Conservation (phyloP, 108 stramenopile genomes). For the Nitzschia palea region DNA sequence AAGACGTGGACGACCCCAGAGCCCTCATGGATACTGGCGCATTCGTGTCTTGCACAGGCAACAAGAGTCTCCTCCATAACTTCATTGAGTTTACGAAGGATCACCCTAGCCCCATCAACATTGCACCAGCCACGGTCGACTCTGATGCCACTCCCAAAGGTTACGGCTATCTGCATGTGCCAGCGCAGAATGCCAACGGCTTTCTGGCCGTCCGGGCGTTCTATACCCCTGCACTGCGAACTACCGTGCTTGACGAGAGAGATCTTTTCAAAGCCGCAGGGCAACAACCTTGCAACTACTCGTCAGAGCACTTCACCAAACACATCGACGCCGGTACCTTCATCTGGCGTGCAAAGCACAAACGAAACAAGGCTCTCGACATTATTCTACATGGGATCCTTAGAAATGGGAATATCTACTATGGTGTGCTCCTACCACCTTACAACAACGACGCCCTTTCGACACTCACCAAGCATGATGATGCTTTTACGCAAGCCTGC, state of each 20-base stretch:
- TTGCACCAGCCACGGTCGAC: neutral
- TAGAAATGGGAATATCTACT: neutral
- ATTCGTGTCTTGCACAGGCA: slow-evolving; percentile 2
- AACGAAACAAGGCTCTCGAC: neutral
- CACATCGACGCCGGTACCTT: neutral
- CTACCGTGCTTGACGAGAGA: neutral
- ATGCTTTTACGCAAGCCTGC: neutral
- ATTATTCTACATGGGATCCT: neutral
- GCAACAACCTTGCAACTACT: neutral
- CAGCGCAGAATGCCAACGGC: neutral
- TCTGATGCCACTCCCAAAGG: slow-evolving; percentile 10
- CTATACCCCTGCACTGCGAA: neutral
- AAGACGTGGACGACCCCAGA: neutral
- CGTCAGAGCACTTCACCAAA: neutral
- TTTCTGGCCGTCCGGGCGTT: neutral
- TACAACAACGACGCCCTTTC: neutral
- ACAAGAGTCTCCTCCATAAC: neutral
- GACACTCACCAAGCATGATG: neutral
- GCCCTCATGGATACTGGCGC: slow-evolving; percentile 8
- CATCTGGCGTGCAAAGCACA: neutral
- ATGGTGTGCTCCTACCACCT: neutral
- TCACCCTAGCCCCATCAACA: slow-evolving; percentile 3
- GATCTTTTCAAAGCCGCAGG: neutral
- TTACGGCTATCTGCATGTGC: slow-evolving; percentile 4
- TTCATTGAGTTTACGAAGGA: neutral